Percentiles rank a stretch among this genome's conserved stretches.
These are phyloP conservation scores for Apiospora hydei DNA, from an alignment of 2,329 filamentous ascomycete genomes.

Conservation along the genomic window DNA sequence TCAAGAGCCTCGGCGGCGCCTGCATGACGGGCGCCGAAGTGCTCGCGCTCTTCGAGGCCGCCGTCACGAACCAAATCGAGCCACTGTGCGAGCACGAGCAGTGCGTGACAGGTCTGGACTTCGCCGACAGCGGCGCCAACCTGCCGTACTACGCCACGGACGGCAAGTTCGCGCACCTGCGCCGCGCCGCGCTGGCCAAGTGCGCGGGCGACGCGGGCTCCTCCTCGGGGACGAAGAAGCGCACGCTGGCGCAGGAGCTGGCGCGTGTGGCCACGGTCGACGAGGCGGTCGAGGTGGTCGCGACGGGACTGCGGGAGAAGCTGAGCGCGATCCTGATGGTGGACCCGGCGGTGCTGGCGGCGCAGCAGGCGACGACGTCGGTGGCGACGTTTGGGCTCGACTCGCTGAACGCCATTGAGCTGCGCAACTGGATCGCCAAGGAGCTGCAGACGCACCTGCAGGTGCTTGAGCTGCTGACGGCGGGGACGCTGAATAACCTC, in stretches of 20 bases:
- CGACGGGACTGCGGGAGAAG: constrained; percentile 54
- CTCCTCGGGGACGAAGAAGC: constrained; percentile 44
- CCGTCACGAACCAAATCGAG: constrained; percentile 52
- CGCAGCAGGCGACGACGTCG: constrained; percentile 28
- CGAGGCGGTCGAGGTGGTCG: constrained; percentile 53
- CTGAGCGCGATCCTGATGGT: constrained; percentile 57
- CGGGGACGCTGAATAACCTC: constrained; percentile 44
- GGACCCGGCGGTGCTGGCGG: constrained; percentile 55
- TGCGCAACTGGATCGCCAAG: constrained; percentile 58
- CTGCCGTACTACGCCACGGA: constrained; percentile 62
- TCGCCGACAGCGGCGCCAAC: constrained; percentile 44
- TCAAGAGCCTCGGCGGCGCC: constrained; percentile 57
- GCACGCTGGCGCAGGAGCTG: constrained; percentile 48
- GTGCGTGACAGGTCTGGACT: constrained; percentile 60
- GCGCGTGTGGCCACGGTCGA: constrained; percentile 38
- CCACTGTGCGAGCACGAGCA: constrained; percentile 53
- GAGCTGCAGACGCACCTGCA: constrained; percentile 59
- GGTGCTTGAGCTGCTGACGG: constrained; percentile 61
- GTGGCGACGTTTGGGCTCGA: constrained; percentile 48
- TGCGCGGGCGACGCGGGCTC: constrained; percentile 44
- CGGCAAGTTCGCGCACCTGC: constrained; percentile 60
- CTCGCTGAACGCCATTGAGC: constrained; percentile 58
- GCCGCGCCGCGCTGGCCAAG: constrained; percentile 43
- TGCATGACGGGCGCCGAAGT: constrained; percentile 61
- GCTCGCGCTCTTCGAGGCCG: constrained; percentile 58